Percentiles rank a stretch among this genome's conserved stretches.
Evolutionary conservation across 768 basidiomycete species (phyloP).

Genomic region (Mycena sanguinolenta): DNA sequence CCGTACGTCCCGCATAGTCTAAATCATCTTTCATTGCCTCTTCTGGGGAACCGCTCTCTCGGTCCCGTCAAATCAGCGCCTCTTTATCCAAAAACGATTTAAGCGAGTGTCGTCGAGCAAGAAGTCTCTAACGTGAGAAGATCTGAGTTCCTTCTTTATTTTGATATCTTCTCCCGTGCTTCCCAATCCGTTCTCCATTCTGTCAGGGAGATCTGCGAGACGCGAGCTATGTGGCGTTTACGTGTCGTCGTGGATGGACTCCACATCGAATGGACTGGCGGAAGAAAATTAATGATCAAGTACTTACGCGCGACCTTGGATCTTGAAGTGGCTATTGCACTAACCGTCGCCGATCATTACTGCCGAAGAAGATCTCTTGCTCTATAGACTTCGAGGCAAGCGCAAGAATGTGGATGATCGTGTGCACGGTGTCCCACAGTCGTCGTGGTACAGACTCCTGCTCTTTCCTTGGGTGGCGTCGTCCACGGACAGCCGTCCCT

Average conservation of each 20-base stretch:
- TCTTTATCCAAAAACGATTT: conserved; percentile 16
- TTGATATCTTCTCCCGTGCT: background rate
- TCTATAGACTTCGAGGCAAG: conserved; percentile 16
- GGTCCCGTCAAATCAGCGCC: conserved; percentile 19
- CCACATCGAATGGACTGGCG: background rate
- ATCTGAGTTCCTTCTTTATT: conserved; percentile 9
- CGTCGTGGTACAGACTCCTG: conserved; percentile 1
- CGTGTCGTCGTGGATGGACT: background rate
- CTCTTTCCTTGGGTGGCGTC: conserved; percentile 5
- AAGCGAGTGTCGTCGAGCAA: conserved; percentile 32
- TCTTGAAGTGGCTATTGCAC: background rate
- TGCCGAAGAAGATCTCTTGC: conserved; percentile 15
- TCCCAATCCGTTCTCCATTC: conserved; percentile 9
- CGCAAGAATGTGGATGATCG: conserved; percentile 24
- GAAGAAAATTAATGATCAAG: background rate
- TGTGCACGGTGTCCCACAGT: conserved; percentile 26
- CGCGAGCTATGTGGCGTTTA: background rate
- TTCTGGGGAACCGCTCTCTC: conserved; percentile 27
- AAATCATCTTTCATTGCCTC: conserved; percentile 12
- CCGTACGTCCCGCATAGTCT: conserved; percentile 10
- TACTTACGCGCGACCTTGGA: background rate
- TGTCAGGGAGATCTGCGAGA: no score
- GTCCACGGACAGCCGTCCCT: background rate
- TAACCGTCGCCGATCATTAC: conserved; percentile 23
- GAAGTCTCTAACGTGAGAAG: conserved; percentile 19